These are phyloP conservation scores for Cucumis melo DNA, from an alignment of 306 rosid genomes.

Conservation along the genomic window DNA sequence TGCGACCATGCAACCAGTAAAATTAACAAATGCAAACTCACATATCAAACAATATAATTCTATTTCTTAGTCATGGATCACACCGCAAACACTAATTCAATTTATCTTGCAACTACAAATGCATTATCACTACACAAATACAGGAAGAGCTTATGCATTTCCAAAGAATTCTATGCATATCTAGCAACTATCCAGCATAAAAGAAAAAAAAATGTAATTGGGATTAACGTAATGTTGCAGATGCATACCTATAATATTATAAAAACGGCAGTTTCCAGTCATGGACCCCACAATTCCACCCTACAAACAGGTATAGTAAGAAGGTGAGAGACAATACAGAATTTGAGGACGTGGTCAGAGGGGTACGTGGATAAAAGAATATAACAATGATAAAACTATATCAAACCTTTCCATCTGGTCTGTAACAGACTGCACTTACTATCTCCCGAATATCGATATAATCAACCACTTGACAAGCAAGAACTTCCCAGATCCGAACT, in stretches of 20 bases:
- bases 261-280: constrained; percentile 60
- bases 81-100: neutral
- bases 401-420: constrained; percentile 63
- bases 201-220: neutral
- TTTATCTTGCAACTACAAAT: neutral
- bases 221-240: neutral
- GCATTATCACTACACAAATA: neutral
- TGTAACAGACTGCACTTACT: constrained; percentile 77
- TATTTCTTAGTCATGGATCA: neutral
- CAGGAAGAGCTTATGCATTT: neutral
- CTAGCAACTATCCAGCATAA: neutral
- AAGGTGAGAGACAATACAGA: neutral
- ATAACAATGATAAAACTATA: neutral
- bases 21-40: neutral
- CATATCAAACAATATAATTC: neutral
- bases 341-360: neutral
- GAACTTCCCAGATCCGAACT: constrained; percentile 89
- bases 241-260: constrained; percentile 44
- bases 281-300: constrained; percentile 76
- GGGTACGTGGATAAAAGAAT: neutral
- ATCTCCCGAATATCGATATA: constrained; percentile 71
- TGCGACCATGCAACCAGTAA: neutral
- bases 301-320: constrained; percentile 15
- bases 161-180: neutral
- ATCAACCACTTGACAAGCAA: constrained; percentile 59